Base-by-base conservation (phyloP, 2,329 filamentous ascomycete genomes). In the Cladosporium sp. region DNA sequence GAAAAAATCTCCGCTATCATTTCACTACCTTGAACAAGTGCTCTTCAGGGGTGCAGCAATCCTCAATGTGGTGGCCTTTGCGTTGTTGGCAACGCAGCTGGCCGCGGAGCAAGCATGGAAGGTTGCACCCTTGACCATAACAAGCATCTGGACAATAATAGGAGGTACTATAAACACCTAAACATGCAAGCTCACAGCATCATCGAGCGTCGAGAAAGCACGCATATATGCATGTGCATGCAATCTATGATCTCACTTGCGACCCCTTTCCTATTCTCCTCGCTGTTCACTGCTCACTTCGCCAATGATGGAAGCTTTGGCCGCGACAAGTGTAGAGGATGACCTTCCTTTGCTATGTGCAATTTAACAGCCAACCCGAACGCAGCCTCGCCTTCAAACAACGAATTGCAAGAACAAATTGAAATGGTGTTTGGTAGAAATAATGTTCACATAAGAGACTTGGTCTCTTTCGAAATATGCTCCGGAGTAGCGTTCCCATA, bases 401-500 rank as follows among this genome's bases (percentile, higher is more conserved):
- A 21, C 7, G 8, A 3, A 47, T 11, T 21, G 10, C n/a, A 21
- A 21, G 41, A 21, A 47, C n/a, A 12, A 34, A 55, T 10, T 34
- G 52, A 32, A 4, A 55, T 55, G 18, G 3, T 34, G 18, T 47
- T 47, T 5, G 36, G 10, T 4, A 47, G 21, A 11, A 12, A 55
- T 55, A 55, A 21, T 36, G 41, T 32, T 59, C 57, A 59, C 57
- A 59, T 12, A 59, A 59, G 36, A 59, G 38, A 59, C 24, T 47
- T 34, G 6, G 4, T 59, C 21, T 21, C 34, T 30, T 41, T 59
- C 57, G 15, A 34, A 21, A 64, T 26, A 47, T 44, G 51, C 34
- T 57, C 61, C 47, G 28, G 61, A 64, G 61, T 64, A 47, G 61
- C 61, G 61, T 64, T 64, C 38, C 51, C 61, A 64, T 64, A 52